Evolutionary conservation across 176 grass and related monocot genomes (phyloP).

Genomic region (Alloteropsis semialata): DNA sequence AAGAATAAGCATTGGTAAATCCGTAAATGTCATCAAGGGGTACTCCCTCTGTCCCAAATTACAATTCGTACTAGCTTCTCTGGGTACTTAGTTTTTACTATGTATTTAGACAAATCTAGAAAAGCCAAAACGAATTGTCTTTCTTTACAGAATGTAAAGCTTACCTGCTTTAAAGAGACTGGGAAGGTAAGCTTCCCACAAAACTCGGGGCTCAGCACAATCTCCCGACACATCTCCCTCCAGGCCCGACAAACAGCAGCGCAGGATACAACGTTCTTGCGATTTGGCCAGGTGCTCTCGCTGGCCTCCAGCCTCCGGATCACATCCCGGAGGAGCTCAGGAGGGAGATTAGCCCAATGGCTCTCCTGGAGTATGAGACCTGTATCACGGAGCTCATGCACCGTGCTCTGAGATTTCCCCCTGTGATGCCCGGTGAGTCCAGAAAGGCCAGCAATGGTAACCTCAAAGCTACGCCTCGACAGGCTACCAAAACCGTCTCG

Average conservation of each 20-base stretch:
- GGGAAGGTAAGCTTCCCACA: conserved; percentile 93
- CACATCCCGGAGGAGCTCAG: conserved; percentile 83
- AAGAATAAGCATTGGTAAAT: conserved; percentile 5
- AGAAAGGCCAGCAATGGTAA: conserved; percentile 65
- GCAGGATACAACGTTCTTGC: conserved; percentile 79
- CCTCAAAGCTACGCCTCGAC: conserved; percentile 87
- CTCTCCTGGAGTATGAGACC: conserved; percentile 67
- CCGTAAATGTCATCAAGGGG: background rate
- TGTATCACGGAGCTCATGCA: conserved; percentile 58
- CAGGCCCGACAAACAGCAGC: conserved; percentile 86
- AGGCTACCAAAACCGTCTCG: conserved; percentile 84
- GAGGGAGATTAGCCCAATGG: conserved; percentile 79
- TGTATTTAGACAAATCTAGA: no score
- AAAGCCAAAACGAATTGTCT: no score
- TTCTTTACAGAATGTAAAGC: background rate
- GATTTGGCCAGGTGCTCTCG: conserved; percentile 81
- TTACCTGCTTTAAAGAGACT: conserved; percentile 90
- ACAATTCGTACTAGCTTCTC: no score
- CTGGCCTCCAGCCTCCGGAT: conserved; percentile 83
- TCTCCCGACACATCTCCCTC: conserved; percentile 95
- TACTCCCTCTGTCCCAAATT: no score
- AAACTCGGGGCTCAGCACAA: conserved; percentile 81
- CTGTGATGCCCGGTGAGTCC: conserved; percentile 50
- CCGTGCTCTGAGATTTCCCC: conserved; percentile 64
- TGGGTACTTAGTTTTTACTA: no score